Evolutionary conservation across 1,284 basidiomycete species (phyloP), one percentile per base, ranked within the genome.

Genomic region (Sparassis latifolia): DNA sequence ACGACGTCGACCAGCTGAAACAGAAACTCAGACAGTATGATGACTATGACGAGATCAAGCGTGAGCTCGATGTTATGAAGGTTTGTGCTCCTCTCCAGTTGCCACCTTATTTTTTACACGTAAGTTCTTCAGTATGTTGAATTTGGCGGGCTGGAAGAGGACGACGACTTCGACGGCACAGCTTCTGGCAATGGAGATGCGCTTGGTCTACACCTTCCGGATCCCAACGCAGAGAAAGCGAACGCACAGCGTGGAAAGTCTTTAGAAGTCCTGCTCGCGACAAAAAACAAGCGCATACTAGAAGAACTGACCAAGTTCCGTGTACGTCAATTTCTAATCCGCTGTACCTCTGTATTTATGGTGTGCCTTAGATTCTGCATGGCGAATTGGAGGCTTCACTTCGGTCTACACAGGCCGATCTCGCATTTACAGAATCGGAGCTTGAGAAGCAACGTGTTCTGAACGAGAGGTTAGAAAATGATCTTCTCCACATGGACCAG

Each of bases 11-110:
- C 10, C 76, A 75, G 51, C 71, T 95, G 1, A 83, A 79, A 60
- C 67, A 71, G 40, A 84, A 82, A 58, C 70, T 96, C 41, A 83
- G 81, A 62, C 81, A 82, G 58, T 90, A 86, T 59, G 69, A 69
- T 3, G 92, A 97, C 66, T 97, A 97, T 61, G 94, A 97, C 61
- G 94, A 97, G 70, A 84, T 97, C 64, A 97, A 97, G 73, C 84
- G 94, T 41, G 95, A 97, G 66, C 77, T 97, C 28, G 93, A 94
- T 62, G 96, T 97, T 59, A 91, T 97, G 90, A 97, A 97, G 82
- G 93, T 91, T 48, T 29, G 74, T 35, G 28, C 10, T 9, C 20
- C 20, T 20, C 20, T 20, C 20, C 20, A 20, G 20, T 20, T 20
- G 20, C 20, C 20, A 20, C 20, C 20, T 20, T 20, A 20, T 20